Percentiles rank a stretch among this genome's conserved stretches.
Evolutionary conservation across 495 filamentous ascomycete species (phyloP).

Genomic region (Pseudevernia furfuracea): DNA sequence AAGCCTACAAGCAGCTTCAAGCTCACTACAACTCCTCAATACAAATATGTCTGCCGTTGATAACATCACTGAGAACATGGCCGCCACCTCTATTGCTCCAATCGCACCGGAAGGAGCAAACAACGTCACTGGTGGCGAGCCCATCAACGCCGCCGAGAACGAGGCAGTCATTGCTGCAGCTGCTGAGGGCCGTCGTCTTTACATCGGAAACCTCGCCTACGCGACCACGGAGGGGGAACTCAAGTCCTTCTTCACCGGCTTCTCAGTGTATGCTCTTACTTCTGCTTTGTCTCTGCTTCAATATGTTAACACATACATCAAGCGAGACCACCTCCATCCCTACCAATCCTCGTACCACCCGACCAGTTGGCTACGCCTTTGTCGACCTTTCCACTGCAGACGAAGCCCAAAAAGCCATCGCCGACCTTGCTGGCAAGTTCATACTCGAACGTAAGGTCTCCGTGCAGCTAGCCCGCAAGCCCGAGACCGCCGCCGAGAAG

Average conservation of each 20-base stretch:
- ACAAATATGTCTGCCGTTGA: slow-evolving; percentile 52
- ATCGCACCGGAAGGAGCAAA: slow-evolving; percentile 49
- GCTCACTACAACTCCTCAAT: slow-evolving; percentile 34
- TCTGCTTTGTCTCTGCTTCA: not conserved
- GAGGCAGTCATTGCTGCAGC: slow-evolving; percentile 93
- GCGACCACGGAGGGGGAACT: slow-evolving; percentile 99
- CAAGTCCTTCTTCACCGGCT: slow-evolving; percentile 97
- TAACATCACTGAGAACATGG: slow-evolving; percentile 44
- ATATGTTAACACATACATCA: slow-evolving; percentile 23
- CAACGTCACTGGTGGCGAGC: slow-evolving; percentile 72
- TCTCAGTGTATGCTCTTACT: slow-evolving; percentile 65
- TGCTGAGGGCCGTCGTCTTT: slow-evolving; percentile 95
- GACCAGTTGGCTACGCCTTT: slow-evolving; percentile 97
- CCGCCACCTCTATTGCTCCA: slow-evolving; percentile 46
- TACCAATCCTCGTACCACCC: slow-evolving; percentile 96
- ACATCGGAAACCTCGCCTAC: slow-evolving; percentile 99
- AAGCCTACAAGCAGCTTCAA: slow-evolving; percentile 29
- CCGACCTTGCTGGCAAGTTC: slow-evolving; percentile 89
- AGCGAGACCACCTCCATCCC: slow-evolving; percentile 98
- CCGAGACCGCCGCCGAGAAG: slow-evolving; percentile 75
- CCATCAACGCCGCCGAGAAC: slow-evolving; percentile 54
- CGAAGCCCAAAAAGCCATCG: slow-evolving; percentile 91
- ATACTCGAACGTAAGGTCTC: slow-evolving; percentile 97
- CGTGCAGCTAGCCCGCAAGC: slow-evolving; percentile 96
- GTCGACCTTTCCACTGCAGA: slow-evolving; percentile 90